These are phyloP conservation scores for Geranium rotundifolium DNA, from an alignment of 345 rosid genomes.

Conservation along the genomic window DNA sequence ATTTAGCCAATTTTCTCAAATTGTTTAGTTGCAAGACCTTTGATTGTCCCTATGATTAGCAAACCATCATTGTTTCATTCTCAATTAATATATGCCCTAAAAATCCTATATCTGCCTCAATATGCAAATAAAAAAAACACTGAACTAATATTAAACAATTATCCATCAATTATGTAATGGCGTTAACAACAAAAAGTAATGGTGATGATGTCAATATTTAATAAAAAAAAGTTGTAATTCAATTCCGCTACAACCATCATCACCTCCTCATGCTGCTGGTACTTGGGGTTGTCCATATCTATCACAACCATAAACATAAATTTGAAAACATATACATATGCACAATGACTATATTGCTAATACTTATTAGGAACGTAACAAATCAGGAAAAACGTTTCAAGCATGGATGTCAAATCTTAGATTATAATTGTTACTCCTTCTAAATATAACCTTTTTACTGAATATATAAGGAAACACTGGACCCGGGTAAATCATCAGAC, in stretches of 20 bases:
- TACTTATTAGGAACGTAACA: not conserved
- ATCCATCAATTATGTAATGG: too few species aligned
- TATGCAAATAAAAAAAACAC: too few species aligned
- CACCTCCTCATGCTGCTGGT: constrained; percentile 17
- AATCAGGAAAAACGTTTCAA: not conserved
- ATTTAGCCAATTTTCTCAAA: constrained; percentile 86
- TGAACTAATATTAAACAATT: too few species aligned
- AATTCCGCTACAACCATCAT: too few species aligned
- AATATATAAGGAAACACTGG: not conserved
- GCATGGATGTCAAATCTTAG: not conserved
- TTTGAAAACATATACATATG: not conserved
- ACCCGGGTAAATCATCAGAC: not conserved
- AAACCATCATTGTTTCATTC: constrained; percentile 3
- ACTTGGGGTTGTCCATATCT: constrained; percentile 48
- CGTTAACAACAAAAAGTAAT: too few species aligned
- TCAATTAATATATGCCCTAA: too few species aligned
- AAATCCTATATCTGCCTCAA: too few species aligned
- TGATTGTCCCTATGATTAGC: constrained; percentile 52
- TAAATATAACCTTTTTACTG: not conserved
- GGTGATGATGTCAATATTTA: too few species aligned
- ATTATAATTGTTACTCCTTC: not conserved
- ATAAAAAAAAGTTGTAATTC: too few species aligned
- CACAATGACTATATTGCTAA: not conserved
- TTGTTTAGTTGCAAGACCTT: constrained; percentile 59
- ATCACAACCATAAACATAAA: constrained; percentile 7